A percentile compares a stretch with the other conserved stretches of the same genome.
These are phyloP conservation scores for Tylopilus subfusipes DNA, from an alignment of 768 basidiomycete species.

Conservation along the genomic window DNA sequence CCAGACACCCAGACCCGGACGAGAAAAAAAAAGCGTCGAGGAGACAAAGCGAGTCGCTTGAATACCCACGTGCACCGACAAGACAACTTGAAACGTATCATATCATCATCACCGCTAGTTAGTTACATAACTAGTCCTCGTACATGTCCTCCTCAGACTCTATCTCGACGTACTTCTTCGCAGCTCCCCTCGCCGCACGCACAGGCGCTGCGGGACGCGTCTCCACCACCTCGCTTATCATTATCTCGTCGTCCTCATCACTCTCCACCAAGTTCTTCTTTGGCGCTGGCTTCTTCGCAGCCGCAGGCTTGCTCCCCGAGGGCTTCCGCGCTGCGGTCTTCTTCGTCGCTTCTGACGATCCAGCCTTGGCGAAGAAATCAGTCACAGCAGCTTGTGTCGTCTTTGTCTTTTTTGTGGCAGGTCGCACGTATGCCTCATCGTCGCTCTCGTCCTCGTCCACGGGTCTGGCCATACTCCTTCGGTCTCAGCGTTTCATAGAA, in stretches of 20 bases:
- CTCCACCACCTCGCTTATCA: slow-evolving; percentile 43
- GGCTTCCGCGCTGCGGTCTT: slow-evolving; percentile 45
- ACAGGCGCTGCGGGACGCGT: slow-evolving; percentile 40
- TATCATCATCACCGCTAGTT: too few species aligned
- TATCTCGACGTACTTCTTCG: slow-evolving; percentile 65
- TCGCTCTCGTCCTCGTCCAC: slow-evolving; percentile 38
- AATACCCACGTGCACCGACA: background rate
- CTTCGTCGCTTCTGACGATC: slow-evolving; percentile 37
- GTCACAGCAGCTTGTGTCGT: slow-evolving; percentile 42
- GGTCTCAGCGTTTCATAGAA: slow-evolving; percentile 5
- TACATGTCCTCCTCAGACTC: slow-evolving; percentile 50
- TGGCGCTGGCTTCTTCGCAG: slow-evolving; percentile 46
- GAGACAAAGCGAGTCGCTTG: slow-evolving; percentile 6
- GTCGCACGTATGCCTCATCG: slow-evolving; percentile 42
- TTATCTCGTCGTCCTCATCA: slow-evolving; percentile 42
- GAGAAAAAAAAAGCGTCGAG: background rate
- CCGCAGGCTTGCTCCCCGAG: slow-evolving; percentile 57
- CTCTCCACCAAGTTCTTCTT: slow-evolving; percentile 39
- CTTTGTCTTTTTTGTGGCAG: slow-evolving; percentile 53
- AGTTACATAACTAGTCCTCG: slow-evolving; percentile 23
- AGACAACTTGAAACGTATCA: background rate
- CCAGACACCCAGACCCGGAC: background rate
- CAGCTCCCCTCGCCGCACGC: slow-evolving; percentile 45
- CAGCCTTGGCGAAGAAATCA: slow-evolving; percentile 57
- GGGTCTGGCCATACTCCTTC: slow-evolving; percentile 25